phyloP scores from a whole-genome alignment of 2,329 filamentous ascomycete species.

The Dactylellina parvicollis region DNA sequence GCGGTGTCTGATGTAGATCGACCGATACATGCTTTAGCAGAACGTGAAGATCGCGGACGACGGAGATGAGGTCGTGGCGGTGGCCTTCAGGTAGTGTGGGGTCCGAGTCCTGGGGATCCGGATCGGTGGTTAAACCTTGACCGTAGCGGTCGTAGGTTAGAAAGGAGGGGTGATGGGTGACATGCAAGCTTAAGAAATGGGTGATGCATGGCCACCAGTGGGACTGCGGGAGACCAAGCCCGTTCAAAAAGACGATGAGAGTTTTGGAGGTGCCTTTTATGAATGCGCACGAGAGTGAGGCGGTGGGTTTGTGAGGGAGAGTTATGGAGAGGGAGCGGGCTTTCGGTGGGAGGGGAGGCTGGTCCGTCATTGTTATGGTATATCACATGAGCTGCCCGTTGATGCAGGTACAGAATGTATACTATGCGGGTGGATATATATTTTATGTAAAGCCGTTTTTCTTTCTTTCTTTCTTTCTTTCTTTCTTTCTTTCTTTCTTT shows the following conservation, averaged over 20 bases:
- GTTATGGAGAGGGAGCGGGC: slow-evolving; percentile 6
- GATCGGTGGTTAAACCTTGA: slow-evolving; percentile 66
- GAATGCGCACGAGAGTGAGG: slow-evolving; percentile 36
- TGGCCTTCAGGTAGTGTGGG: slow-evolving; percentile 59
- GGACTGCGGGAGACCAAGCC: slow-evolving; percentile 48
- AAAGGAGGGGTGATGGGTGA: slow-evolving; percentile 57
- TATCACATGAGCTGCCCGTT: background rate
- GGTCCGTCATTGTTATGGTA: slow-evolving; percentile 21
- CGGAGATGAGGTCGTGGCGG: slow-evolving; percentile 65
- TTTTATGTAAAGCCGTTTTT: background rate
- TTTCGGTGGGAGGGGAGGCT: slow-evolving; percentile 18
- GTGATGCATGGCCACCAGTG: slow-evolving; percentile 43
- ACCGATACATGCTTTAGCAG: slow-evolving; percentile 62
- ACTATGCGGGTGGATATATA: background rate
- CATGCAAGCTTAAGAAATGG: background rate
- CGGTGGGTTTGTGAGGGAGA: slow-evolving; percentile 46
- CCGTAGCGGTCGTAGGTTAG: slow-evolving; percentile 70
- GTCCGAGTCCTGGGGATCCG: slow-evolving; percentile 62
- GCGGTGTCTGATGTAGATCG: background rate
- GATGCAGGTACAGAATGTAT: slow-evolving; percentile 9
- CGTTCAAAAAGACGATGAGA: slow-evolving; percentile 43
- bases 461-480: too few species aligned
- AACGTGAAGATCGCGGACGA: slow-evolving; percentile 64
- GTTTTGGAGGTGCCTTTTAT: slow-evolving; percentile 5
- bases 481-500: too few species aligned